Percentiles rank a stretch among this genome's conserved stretches.
Evolutionary conservation across 345 rosid species (phyloP).

Genomic region (Erysimum cheiranthoides): DNA sequence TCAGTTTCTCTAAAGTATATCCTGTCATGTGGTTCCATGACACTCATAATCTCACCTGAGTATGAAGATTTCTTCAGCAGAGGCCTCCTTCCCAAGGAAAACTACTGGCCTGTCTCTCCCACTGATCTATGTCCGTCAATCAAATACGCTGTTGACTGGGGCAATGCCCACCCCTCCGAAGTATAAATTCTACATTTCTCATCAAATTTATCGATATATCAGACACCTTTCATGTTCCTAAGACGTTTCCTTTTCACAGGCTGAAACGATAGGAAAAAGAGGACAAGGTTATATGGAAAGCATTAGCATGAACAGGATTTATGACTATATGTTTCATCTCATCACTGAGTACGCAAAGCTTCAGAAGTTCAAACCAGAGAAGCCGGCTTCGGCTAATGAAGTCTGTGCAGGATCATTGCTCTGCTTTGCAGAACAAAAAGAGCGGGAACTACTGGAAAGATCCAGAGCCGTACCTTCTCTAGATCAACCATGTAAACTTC

Average conservation of each 20-base stretch:
- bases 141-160: slow-evolving; percentile 89
- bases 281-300: slow-evolving; percentile 82
- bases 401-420: slow-evolving; percentile 72
- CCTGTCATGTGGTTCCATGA: slow-evolving; percentile 78
- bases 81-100: slow-evolving; percentile 68
- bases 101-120: slow-evolving; percentile 87
- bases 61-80: slow-evolving; percentile 94
- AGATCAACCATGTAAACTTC: slow-evolving; percentile 73
- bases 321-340: slow-evolving; percentile 91
- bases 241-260: slow-evolving; percentile 52
- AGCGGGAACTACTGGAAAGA: slow-evolving; percentile 59
- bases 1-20: slow-evolving; percentile 96
- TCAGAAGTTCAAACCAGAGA: slow-evolving; percentile 70
- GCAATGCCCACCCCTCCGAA: slow-evolving; percentile 67
- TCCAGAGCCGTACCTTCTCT: slow-evolving; percentile 48
- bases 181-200: slow-evolving; percentile 47
- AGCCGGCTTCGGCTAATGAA: slow-evolving; percentile 70
- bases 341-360: slow-evolving; percentile 78
- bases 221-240: neutral
- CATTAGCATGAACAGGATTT: slow-evolving; percentile 68
- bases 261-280: slow-evolving; percentile 69
- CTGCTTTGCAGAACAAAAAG: slow-evolving; percentile 75
- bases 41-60: slow-evolving; percentile 75
- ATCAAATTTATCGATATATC: neutral
- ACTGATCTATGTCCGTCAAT: slow-evolving; percentile 64